Base-by-base conservation (phyloP, 306 rosid genomes). In the Acacia melanoxylon region DNA sequence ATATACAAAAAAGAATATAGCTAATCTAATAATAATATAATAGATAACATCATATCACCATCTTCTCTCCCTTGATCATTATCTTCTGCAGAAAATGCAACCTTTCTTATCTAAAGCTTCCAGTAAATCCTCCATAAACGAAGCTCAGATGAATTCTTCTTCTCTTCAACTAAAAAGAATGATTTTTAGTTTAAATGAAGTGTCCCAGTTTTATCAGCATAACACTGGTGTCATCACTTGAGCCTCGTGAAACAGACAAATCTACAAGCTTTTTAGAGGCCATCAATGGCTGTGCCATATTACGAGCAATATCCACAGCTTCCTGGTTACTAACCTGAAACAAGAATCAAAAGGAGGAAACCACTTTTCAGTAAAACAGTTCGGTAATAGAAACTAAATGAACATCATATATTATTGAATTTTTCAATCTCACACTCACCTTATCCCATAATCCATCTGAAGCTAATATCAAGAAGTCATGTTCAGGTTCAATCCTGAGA, bases 401-500 rank as follows among this genome's bases (percentile, higher is more conserved):
- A 75, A 44, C 40, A 42, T 11, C 44, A 46, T 24, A 75, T 12
- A 45, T 45, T 24, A 42, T 61, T 22, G 69, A 19, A 74, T 67
- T 4, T 12, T 67, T 22, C 69, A 19, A 76, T 71, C 8, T 56
- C 19, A 1, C 24, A n/a, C 75, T 66, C 86, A 95, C 98, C 93
- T 89, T 95, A 83, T 95, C 99, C 99, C 99, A 95, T 78, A 95
- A 86, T 70, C 99, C 99, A 31, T 95, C 99, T 1, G 99, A 95
- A 80, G 98, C 99, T 84, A 95, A 83, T 80, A 95, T 91, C 78
- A 95, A 65, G 79, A 95, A 91, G 88, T 95, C 99, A 66, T 92
- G 89, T 42, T 90, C 89, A 31, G 94, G 87, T 84, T 86, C 83
- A 74, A 95, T 88, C n/a, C 70, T 74, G 75, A 95, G 76, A 46